Evolutionary conservation across 108 stramenopile species (phyloP).

Genomic region (Conticribra guillardii): DNA sequence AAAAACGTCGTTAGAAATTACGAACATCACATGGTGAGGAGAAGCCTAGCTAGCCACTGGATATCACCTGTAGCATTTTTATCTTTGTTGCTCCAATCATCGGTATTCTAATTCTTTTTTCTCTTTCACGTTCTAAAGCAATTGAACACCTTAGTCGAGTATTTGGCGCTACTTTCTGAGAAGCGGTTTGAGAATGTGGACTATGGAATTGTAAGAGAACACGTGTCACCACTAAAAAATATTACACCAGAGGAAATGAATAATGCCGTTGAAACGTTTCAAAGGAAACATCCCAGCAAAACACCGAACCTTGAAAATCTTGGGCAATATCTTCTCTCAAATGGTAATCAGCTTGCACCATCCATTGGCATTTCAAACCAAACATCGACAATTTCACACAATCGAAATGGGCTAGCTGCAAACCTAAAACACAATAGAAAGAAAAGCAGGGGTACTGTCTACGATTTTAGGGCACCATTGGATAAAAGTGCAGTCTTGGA

Average conservation of each 20-base stretch:
- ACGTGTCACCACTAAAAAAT: constrained; percentile 28
- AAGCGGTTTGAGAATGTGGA: constrained; percentile 23
- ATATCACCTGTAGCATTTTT: too few species aligned
- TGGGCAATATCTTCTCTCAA: neutral
- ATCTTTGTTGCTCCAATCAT: too few species aligned
- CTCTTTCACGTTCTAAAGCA: too few species aligned
- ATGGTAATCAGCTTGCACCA: neutral
- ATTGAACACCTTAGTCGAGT: constrained; percentile 17
- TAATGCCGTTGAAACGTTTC: constrained; percentile 13
- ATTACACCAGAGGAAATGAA: constrained; percentile 24
- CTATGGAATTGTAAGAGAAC: constrained; percentile 24
- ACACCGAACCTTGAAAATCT: constrained; percentile 10
- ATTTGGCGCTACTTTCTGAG: constrained; percentile 11
- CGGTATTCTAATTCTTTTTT: too few species aligned
- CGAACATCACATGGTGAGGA: constrained; percentile 19
- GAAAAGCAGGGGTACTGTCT: constrained; percentile 6
- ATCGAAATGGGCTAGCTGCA: neutral
- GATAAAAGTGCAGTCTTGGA: constrained; percentile 13
- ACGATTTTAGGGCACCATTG: constrained; percentile 12
- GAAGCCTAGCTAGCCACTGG: too few species aligned
- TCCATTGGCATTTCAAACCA: neutral
- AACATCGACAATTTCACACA: too few species aligned
- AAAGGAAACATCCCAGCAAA: constrained; percentile 14
- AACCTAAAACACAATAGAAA: neutral
- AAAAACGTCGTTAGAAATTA: constrained; percentile 20